Percentiles rank a stretch among this genome's conserved stretches.
Evolutionary conservation across 768 basidiomycete species (phyloP).

Genomic region (Dioszegia hungarica): DNA sequence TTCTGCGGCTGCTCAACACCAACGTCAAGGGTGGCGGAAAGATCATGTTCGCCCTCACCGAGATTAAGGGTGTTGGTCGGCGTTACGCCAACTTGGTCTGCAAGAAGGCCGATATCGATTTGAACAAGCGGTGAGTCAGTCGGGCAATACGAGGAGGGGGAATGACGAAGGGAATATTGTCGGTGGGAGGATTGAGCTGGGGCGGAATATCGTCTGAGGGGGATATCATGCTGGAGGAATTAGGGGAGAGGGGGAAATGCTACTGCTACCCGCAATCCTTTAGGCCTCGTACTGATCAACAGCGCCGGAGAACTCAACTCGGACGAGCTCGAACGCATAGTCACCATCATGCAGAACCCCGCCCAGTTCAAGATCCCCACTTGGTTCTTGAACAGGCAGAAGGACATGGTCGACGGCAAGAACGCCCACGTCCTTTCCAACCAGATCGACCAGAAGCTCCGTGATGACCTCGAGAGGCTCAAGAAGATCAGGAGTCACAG

Average conservation of each 20-base stretch:
- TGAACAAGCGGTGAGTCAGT: conserved; percentile 92
- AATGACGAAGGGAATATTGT: too few species aligned
- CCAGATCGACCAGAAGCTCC: conserved; percentile 92
- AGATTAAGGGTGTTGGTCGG: conserved; percentile 99
- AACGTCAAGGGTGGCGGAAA: conserved; percentile 99
- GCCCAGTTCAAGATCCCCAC: conserved; percentile 98
- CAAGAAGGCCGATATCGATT: conserved; percentile 99
- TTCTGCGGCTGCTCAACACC: conserved; percentile 93
- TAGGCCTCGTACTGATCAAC: conserved; percentile 9
- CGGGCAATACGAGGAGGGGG: too few species aligned
- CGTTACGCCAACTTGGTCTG: conserved; percentile 98
- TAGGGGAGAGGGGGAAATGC: too few species aligned
- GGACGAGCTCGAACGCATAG: conserved; percentile 96
- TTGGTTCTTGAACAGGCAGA: conserved; percentile 99
- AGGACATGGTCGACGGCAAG: conserved; percentile 96
- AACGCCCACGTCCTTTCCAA: conserved; percentile 93
- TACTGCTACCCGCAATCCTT: neutral
- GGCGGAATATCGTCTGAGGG: too few species aligned
- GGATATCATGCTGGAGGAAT: too few species aligned
- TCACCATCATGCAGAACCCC: conserved; percentile 99
- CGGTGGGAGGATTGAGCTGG: too few species aligned
- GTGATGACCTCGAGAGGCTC: conserved; percentile 94
- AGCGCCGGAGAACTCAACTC: conserved; percentile 99
- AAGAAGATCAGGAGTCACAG: conserved; percentile 99
- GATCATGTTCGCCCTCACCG: conserved; percentile 95